phyloP scores from a whole-genome alignment of 306 rosid species.

The Rubus parviflorus region DNA sequence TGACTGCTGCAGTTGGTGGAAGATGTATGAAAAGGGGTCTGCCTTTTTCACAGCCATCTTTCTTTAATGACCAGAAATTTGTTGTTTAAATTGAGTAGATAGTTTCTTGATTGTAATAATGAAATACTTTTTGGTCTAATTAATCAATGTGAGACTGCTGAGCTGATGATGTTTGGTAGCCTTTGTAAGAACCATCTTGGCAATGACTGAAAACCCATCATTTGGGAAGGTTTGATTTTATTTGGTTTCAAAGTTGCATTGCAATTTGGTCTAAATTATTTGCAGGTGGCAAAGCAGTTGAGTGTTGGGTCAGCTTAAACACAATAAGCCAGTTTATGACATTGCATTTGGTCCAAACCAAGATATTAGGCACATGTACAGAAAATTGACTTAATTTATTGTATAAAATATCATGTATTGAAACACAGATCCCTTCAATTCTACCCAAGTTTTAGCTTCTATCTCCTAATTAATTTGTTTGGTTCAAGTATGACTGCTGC shows the following conservation, averaged over 20 bases:
- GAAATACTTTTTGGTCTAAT: neutral
- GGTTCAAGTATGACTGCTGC: constrained; percentile 6
- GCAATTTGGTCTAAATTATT: neutral
- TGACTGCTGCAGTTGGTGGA: neutral
- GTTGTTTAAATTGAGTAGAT: neutral
- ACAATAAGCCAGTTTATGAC: constrained; percentile 1
- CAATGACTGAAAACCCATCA: neutral
- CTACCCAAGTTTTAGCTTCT: neutral
- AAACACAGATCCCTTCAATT: neutral
- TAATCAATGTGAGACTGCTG: neutral
- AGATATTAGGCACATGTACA: neutral
- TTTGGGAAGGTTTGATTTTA: neutral
- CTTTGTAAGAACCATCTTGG: neutral
- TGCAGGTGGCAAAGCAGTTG: constrained; percentile 4
- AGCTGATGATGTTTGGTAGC: neutral
- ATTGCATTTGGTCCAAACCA: constrained; percentile 1
- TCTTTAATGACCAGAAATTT: neutral
- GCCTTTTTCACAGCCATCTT: neutral
- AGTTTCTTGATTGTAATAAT: neutral
- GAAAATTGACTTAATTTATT: neutral
- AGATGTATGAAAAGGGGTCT: neutral
- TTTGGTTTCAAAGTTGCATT: neutral
- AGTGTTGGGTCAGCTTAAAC: constrained; percentile 1
- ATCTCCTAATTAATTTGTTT: neutral
- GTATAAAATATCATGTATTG: neutral